Evolutionary conservation across 2,329 filamentous ascomycete species (phyloP), one percentile per base, ranked within the genome.

Genomic region (Arthrobotrys sinensis): DNA sequence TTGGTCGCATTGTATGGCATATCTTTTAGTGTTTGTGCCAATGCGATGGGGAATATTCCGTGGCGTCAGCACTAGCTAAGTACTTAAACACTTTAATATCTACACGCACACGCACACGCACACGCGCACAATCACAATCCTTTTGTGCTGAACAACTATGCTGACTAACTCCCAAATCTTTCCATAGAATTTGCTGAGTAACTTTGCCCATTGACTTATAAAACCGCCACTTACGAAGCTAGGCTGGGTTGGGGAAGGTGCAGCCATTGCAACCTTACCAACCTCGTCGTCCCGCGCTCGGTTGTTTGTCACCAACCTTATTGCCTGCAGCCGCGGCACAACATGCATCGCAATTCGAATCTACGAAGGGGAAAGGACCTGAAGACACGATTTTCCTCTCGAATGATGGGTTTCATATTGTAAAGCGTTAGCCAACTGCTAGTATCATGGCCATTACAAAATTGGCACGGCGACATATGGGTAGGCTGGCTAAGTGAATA

Each of bases 251-350:
- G 12, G 52, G 52, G 32, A 57, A 38, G 28, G 52, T 32, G 52
- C n/a, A 57, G 7, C 12, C 8, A 28, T 19, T 52, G 8, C 8
- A 28, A 53, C 24, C 16, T 38, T 16, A 57, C 32, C 52, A 38
- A 57, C 52, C 52, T 57, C 52, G 50, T 55, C 50, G 28, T 57
- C 52, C 52, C 52, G 52, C 50, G 5, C 32, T 57, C 52, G 52
- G 52, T 38, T 57, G 32, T 38, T 57, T 53, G 24, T 53, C 50
- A 53, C 50, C 52, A 57, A 57, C 52, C 52, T 57, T 57, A 57
- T 38, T 53, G 10, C 36, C 24, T 28, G 24, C 24, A 28, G 12
- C 36, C 7, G 36, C 36, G 7, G 36, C 36, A 16, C 40, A 12
- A 12, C 14, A 14, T 12, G 40, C 40, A 2, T 45, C n/a, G n/a